Percentiles rank a stretch among this genome's conserved stretches.
Conservation (phyloP, 257 asterid species). For the Linaria vulgaris region DNA sequence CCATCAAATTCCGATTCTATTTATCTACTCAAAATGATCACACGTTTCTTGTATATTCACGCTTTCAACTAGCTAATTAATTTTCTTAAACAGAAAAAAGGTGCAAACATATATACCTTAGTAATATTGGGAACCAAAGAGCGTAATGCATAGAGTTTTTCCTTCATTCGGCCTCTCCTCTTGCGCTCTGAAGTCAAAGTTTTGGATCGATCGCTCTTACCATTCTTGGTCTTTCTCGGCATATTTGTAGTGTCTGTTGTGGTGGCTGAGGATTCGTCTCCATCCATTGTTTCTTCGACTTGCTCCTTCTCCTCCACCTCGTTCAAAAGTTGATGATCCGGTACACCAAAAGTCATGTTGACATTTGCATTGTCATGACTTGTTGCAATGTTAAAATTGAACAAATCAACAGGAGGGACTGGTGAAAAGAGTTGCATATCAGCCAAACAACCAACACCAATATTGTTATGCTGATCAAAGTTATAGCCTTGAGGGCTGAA, state of each 20-base stretch:
- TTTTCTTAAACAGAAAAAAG: not conserved
- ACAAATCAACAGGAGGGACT: conserved; percentile 30
- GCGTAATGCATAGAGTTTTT: conserved; percentile 72
- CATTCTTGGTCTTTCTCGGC: conserved; percentile 15
- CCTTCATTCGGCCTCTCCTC: conserved; percentile 91
- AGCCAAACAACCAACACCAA: not conserved
- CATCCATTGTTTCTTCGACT: conserved; percentile 31
- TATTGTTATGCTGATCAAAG: not conserved
- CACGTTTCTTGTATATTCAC: too few species aligned
- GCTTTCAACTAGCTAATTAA: too few species aligned
- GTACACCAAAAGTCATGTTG: conserved; percentile 2
- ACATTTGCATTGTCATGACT: not conserved
- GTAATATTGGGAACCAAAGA: conserved; percentile 83
- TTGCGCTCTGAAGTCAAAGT: conserved; percentile 67
- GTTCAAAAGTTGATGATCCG: conserved; percentile 13
- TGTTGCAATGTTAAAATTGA: conserved; percentile 30
- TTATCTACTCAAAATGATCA: too few species aligned
- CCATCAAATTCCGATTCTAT: too few species aligned
- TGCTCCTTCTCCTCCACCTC: conserved; percentile 2
- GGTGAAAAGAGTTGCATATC: conserved; percentile 18
- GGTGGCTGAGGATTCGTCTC: conserved; percentile 38
- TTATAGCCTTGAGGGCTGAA: conserved; percentile 22
- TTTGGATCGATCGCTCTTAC: conserved; percentile 54
- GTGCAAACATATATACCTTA: conserved; percentile 38
- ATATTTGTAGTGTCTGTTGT: conserved; percentile 2